These are phyloP conservation scores for Orbilia brochopaga DNA, from an alignment of 2,329 filamentous ascomycete genomes.

Conservation along the genomic window DNA sequence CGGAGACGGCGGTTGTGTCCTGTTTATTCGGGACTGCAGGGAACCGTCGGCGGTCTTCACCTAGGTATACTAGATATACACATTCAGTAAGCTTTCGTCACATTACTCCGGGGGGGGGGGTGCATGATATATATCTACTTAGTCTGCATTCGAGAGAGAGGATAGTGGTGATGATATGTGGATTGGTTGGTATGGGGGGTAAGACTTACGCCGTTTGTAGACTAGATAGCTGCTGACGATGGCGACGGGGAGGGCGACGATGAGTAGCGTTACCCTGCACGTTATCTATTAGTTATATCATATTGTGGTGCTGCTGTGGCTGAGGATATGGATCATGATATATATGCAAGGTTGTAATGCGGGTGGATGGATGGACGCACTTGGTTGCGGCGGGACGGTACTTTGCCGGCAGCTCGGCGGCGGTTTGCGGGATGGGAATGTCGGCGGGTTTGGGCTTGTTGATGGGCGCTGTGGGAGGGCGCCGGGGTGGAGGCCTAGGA, in stretches of 20 bases:
- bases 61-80: slow-evolving; percentile 45
- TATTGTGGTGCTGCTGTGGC: no score
- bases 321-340: no score
- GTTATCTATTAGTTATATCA: neutral
- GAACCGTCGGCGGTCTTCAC: slow-evolving; percentile 43
- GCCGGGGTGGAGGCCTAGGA: slow-evolving; percentile 7
- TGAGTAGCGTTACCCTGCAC: slow-evolving; percentile 50
- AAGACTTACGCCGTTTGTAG: slow-evolving; percentile 52
- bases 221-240: slow-evolving; percentile 53
- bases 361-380: slow-evolving; percentile 19
- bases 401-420: slow-evolving; percentile 51
- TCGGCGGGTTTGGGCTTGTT: neutral
- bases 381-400: slow-evolving; percentile 51
- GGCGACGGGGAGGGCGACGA: slow-evolving; percentile 54
- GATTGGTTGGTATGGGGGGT: slow-evolving; percentile 3
- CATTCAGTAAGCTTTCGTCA: neutral
- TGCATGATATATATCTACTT: no score
- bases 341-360: no score
- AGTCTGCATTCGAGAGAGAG: no score
- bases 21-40: neutral
- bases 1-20: slow-evolving; percentile 5
- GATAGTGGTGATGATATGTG: no score
- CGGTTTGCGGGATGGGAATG: slow-evolving; percentile 46
- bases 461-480: slow-evolving; percentile 7
- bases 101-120: no score